A percentile compares a stretch with the other conserved stretches of the same genome.
Conservation (phyloP, 139 green algal species). For the Diplosphaera chodatii region DNA sequence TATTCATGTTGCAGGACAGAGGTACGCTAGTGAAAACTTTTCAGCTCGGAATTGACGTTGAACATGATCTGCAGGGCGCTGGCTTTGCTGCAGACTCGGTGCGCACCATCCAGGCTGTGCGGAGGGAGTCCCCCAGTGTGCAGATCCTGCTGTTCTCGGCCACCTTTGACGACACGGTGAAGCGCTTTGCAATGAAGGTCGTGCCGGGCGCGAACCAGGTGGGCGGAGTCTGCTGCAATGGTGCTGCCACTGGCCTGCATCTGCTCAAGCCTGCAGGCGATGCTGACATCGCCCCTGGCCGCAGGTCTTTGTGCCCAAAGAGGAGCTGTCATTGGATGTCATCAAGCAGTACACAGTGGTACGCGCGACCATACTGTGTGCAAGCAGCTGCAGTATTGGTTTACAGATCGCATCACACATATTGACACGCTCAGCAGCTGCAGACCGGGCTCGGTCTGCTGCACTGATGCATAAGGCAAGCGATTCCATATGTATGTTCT, state of each 20-base stretch:
- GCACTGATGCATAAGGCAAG: too few species aligned
- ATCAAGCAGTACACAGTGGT: slow-evolving; percentile 97
- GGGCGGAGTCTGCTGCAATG: too few species aligned
- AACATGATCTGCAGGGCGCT: slow-evolving; percentile 38
- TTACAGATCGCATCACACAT: too few species aligned
- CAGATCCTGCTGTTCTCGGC: slow-evolving; percentile 93
- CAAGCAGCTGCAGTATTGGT: too few species aligned
- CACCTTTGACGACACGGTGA: slow-evolving; percentile 94
- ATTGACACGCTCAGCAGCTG: too few species aligned
- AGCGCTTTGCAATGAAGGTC: slow-evolving; percentile 76
- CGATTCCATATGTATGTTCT: neutral
- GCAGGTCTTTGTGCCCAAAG: slow-evolving; percentile 84
- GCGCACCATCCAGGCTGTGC: slow-evolving; percentile 54
- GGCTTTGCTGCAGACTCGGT: slow-evolving; percentile 88
- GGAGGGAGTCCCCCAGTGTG: neutral
- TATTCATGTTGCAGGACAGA: neutral
- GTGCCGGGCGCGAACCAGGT: slow-evolving; percentile 66
- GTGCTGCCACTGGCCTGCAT: too few species aligned
- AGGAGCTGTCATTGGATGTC: slow-evolving; percentile 92
- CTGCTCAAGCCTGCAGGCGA: too few species aligned
- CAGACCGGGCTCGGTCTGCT: too few species aligned
- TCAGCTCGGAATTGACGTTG: too few species aligned
- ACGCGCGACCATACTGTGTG: neutral
- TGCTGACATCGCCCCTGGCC: neutral
- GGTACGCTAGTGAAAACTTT: too few species aligned